Base-by-base conservation (phyloP, 495 filamentous ascomycete species). In the Penicillium psychrofluorescens region DNA sequence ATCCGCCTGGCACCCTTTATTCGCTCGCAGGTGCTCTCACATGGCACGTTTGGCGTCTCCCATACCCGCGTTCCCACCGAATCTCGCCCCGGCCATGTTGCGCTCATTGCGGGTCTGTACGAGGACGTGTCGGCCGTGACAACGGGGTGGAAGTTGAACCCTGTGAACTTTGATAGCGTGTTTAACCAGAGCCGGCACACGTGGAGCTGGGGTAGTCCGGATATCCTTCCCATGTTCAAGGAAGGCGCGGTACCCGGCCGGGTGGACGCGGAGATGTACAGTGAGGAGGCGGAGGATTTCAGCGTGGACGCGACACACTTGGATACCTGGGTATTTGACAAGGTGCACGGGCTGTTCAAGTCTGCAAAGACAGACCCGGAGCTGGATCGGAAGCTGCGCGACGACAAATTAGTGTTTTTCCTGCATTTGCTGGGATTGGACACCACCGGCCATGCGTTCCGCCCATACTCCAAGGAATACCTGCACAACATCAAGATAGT, bases 151-250 rank as follows among this genome's bases (percentile, higher is more conserved):
- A 97, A 97, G 64, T 65, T 96, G 55, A 99, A 99, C 59, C 92
- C 94, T 0, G 94, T 99, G 49, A 87, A 96, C 59, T 99, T 99
- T 56, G 94, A 99, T 68, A 95, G 90, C 53, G 86, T 99, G 8
- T 99, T 99, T 77, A 99, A 99, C 58, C 81, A 85, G 44, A 96
- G 90, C 57, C 71, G 85, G 28, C 94, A 97, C 66, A 97, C 94
- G 4, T 99, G 94, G 94, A 91, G 88, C 62, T 99, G 94, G 94
- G 92, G 94, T 7, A 96, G 91, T 55, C 91, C 91, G 10, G 94
- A 99, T 70, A 99, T 99, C 55, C 68, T 97, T 40, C 87, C 81
- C 9, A 99, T 99, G 94, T 99, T 99, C 58, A 80, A 94, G 58
- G 80, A 91, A 49, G 94, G 94, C 1, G 94, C 92, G 7, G 80